Conservation (phyloP, 345 rosid species). For the Bruguiera sexangula region DNA sequence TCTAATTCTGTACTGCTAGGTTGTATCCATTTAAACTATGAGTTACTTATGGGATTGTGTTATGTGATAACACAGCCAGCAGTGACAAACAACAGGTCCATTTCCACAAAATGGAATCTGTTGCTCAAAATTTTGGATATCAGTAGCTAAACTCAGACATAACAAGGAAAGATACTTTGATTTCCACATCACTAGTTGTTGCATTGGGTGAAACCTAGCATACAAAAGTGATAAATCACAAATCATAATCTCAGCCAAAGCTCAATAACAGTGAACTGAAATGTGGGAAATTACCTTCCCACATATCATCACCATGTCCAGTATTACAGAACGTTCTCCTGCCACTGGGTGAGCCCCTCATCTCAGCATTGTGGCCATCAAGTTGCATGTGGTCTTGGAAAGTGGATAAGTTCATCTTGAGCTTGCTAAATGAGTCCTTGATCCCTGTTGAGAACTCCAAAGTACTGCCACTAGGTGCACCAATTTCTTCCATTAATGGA, state of each 20-base stretch:
- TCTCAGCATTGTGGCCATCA: conserved; percentile 30
- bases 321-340: conserved; percentile 18
- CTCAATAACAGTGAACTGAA: background rate
- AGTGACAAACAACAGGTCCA: conserved; percentile 8
- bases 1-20: background rate
- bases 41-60: conserved; percentile 17
- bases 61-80: background rate
- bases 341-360: conserved; percentile 32
- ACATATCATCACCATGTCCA: conserved; percentile 25
- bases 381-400: conserved; percentile 24
- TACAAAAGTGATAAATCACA: no score
- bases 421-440: conserved; percentile 27
- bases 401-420: conserved; percentile 24
- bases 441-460: conserved; percentile 32
- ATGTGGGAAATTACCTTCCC: conserved; percentile 48
- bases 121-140: no score
- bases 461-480: conserved; percentile 29
- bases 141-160: background rate
- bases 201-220: background rate
- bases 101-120: conserved; percentile 4
- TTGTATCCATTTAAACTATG: conserved; percentile 14
- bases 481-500: conserved; percentile 40
- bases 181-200: conserved; percentile 13
- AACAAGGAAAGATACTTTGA: conserved; percentile 9
- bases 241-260: no score